Percentiles rank a stretch among this genome's conserved stretches.
Evolutionary conservation across 2,329 filamentous ascomycete species (phyloP).

Genomic region (Colletotrichum sp.): DNA sequence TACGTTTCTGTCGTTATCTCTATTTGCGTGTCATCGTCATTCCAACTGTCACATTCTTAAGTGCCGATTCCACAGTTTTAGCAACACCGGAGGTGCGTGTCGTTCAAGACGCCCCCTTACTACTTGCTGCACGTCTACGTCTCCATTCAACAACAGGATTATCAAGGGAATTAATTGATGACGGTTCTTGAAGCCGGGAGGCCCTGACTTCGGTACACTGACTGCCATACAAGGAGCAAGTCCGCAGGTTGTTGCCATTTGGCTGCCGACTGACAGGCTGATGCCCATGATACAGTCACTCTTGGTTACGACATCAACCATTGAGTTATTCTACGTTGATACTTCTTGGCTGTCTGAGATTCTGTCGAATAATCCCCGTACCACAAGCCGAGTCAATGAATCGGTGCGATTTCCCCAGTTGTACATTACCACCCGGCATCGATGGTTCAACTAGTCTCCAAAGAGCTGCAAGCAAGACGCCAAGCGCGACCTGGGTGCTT

Average conservation of each 20-base stretch:
- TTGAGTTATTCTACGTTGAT: not conserved
- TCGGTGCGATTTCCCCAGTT: not conserved
- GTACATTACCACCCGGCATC: too few relatives aligned
- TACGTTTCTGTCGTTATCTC: not conserved
- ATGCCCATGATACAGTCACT: not conserved
- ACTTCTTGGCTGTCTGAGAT: too few relatives aligned
- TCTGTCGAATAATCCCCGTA: not conserved
- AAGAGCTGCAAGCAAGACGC: not conserved
- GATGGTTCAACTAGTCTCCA: not conserved
- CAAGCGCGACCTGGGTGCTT: not conserved
- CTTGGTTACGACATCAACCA: not conserved
- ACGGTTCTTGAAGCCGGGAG: not conserved
- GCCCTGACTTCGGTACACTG: not conserved
- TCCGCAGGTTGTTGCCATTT: not conserved
- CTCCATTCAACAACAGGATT: not conserved
- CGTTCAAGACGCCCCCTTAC: not conserved
- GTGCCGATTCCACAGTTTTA: not conserved
- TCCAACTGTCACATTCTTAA: not conserved
- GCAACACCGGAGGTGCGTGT: not conserved
- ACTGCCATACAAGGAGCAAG: not conserved
- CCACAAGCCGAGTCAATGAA: not conserved
- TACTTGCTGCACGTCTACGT: not conserved
- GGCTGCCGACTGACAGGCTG: not conserved
- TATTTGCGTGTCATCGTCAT: not conserved
- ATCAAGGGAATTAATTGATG: not conserved